phyloP scores from a whole-genome alignment of 768 basidiomycete genomes.

The Pleurotus tuoliensis region DNA sequence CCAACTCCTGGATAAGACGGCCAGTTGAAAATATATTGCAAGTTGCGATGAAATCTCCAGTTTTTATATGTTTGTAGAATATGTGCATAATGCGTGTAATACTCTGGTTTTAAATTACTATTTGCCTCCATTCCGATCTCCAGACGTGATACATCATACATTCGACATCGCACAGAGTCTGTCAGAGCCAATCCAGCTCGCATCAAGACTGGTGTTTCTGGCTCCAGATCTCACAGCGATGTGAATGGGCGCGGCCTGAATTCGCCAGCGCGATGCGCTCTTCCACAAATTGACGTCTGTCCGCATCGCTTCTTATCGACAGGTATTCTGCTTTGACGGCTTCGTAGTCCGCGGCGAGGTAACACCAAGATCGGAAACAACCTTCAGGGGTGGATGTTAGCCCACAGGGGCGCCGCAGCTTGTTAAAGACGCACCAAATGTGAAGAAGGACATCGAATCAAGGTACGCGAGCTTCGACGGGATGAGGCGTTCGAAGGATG shows the following conservation, averaged over 20 bases:
- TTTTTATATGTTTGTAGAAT: not conserved
- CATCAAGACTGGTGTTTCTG: not conserved
- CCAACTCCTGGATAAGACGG: not conserved
- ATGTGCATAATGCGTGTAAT: not conserved
- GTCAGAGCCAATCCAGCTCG: not conserved
- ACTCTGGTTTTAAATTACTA: not conserved
- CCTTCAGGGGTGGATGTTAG: not conserved
- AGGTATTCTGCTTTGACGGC: not conserved
- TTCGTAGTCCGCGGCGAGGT: not conserved
- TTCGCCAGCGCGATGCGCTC: not conserved
- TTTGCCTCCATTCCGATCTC: too few relatives aligned
- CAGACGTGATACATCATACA: too few relatives aligned
- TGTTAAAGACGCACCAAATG: not conserved
- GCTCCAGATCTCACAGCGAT: conserved; percentile 3
- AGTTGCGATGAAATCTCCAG: not conserved
- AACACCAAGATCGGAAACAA: not conserved
- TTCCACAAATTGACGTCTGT: not conserved
- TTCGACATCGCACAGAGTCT: too few relatives aligned
- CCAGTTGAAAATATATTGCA: not conserved
- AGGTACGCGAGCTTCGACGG: not conserved
- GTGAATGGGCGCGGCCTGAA: not conserved
- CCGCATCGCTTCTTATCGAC: not conserved
- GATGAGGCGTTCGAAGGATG: not conserved
- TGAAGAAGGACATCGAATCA: conserved; percentile 3
- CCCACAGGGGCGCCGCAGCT: not conserved